phyloP scores from a whole-genome alignment of 306 rosid species.

The Rosa persica region DNA sequence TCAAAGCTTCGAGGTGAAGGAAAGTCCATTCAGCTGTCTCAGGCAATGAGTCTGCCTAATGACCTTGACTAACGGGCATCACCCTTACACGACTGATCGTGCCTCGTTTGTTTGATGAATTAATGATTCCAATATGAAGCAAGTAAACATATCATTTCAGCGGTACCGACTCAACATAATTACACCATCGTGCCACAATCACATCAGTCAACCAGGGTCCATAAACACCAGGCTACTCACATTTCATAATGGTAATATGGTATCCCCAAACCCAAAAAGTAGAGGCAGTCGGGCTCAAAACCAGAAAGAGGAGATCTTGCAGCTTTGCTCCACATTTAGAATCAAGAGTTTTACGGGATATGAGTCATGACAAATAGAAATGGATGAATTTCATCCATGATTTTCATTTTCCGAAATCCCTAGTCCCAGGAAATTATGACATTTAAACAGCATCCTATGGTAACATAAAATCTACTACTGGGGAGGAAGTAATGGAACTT shows the following conservation, averaged over 20 bases:
- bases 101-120: background rate
- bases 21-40: background rate
- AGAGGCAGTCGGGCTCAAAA: background rate
- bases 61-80: background rate
- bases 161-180: background rate
- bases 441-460: constrained; percentile 2
- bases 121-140: background rate
- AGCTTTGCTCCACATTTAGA: background rate
- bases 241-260: background rate
- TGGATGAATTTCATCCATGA: background rate
- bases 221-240: background rate
- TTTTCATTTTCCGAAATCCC: background rate
- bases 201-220: background rate
- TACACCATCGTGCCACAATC: background rate
- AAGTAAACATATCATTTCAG: background rate
- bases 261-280: background rate
- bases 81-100: background rate
- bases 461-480: background rate
- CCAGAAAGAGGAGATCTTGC: background rate
- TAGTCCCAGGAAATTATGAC: background rate
- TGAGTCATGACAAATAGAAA: background rate
- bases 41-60: background rate
- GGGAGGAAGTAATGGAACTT: background rate
- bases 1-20: background rate
- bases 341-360: no score